Percentiles rank a stretch among this genome's conserved stretches.
These are phyloP conservation scores for Hymenoscyphus infarciens DNA, from an alignment of 2,329 filamentous ascomycete genomes.

Conservation along the genomic window DNA sequence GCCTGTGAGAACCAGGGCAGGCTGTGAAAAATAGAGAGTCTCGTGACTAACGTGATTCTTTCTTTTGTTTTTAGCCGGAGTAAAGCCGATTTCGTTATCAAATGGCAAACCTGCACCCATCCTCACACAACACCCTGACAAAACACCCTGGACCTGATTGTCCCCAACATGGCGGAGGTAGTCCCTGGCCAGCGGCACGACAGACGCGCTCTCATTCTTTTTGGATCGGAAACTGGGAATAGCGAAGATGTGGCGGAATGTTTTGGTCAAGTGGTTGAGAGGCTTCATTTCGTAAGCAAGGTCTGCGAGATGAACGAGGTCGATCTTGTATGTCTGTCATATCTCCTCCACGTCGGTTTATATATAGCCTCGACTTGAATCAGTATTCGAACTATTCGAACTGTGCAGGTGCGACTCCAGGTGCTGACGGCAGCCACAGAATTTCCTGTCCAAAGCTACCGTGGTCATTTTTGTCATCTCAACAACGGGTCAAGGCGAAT, in stretches of 20 bases:
- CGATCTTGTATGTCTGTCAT: conserved; percentile 59
- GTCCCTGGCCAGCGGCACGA: conserved; percentile 29
- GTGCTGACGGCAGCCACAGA: conserved; percentile 38
- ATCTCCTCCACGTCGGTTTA: conserved; percentile 18
- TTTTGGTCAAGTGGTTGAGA: conserved; percentile 68
- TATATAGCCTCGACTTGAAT: conserved; percentile 16
- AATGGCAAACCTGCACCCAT: neutral
- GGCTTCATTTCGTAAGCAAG: conserved; percentile 72
- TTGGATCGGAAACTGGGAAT: conserved; percentile 94
- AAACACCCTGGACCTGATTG: neutral
- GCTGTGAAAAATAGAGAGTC: neutral
- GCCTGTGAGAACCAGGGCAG: no score
- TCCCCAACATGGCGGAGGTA: conserved; percentile 20
- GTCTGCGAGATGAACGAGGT: conserved; percentile 75
- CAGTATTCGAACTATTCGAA: neutral
- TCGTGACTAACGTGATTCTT: neutral
- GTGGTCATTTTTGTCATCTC: conserved; percentile 79
- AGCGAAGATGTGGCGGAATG: conserved; percentile 88
- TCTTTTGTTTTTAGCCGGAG: neutral
- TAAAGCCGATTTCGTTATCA: neutral
- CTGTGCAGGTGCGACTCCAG: neutral
- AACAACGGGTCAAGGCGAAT: conserved; percentile 91
- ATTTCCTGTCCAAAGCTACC: conserved; percentile 46
- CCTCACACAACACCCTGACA: no score
- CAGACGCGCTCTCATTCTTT: conserved; percentile 67